Evolutionary conservation across 164 flowering plant species (phyloP), one percentile per base, ranked within the genome.

Genomic region (Platanus orientalis): DNA sequence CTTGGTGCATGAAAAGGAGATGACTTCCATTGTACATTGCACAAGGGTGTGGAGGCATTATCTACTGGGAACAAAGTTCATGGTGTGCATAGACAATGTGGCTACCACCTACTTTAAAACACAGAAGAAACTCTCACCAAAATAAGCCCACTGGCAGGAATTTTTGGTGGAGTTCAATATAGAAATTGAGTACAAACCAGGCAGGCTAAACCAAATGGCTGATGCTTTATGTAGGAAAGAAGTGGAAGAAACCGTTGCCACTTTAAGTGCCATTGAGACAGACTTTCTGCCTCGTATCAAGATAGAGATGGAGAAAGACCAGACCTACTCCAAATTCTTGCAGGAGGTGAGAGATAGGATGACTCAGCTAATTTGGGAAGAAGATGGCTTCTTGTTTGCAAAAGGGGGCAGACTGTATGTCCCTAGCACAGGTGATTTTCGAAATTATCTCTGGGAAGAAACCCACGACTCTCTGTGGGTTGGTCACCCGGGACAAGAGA

Each of bases 121-220:
- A n/a, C n/a, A n/a, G n/a, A n/a, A n/a, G n/a, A 17, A 57, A 57
- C 20, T 6, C 17, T 7, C 56, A 49, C 0, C 75, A 74, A 48
- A 57, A 71, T 51, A 77, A 71, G 58, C 7, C 68, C 1, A 16
- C 63, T 2, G 75, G 73, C 70, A 67, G 13, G 72, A 70, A 7
- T 70, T 63, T 23, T 14, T 73, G 13, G 68, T 17, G 0, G 64
- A 73, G 20, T 70, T 50, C 19, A 67, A 70, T 20, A 34, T 63
- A 14, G 24, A 24, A 1, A 25, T 44, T 53, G 69, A 49, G 26
- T 60, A 74, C 20, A 58, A 54, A 13, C 59, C 60, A 3, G 57
- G 65, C 0, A 7, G 13, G 2, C 40, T 58, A 0, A 65, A 69
- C 26, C 16, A 20, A 0, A 65, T 62, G 4, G 56, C 57, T 0